These are phyloP conservation scores for Brasilioporus rufonigricans DNA, from an alignment of 768 basidiomycete genomes.

Conservation along the genomic window DNA sequence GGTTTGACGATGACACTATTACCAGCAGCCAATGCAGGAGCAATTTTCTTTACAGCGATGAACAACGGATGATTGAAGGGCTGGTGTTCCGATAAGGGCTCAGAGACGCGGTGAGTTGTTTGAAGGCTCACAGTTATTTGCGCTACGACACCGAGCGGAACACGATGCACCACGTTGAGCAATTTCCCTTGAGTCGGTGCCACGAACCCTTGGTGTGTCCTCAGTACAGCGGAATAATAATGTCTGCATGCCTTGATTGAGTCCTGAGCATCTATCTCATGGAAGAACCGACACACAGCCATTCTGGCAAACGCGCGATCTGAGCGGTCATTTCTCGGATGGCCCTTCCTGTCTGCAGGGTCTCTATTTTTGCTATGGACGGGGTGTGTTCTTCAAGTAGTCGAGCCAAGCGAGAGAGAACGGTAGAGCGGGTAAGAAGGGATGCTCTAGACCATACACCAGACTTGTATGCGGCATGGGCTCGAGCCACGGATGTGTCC, in stretches of 20 bases:
- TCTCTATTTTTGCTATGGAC: slow-evolving; percentile 63
- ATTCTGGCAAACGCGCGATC: slow-evolving; percentile 75
- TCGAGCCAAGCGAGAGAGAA: slow-evolving; percentile 64
- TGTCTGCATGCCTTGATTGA: slow-evolving; percentile 42
- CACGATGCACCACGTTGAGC: slow-evolving; percentile 74
- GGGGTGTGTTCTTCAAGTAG: slow-evolving; percentile 55
- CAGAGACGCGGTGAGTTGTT: background rate
- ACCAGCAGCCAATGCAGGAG: slow-evolving; percentile 80
- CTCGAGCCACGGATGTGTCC: slow-evolving; percentile 46
- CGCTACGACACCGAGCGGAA: slow-evolving; percentile 85
- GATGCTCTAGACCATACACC: slow-evolving; percentile 73
- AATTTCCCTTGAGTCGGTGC: slow-evolving; percentile 79
- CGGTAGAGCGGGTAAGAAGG: slow-evolving; percentile 55
- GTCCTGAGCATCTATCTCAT: background rate
- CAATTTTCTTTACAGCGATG: slow-evolving; percentile 87
- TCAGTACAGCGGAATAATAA: slow-evolving; percentile 72
- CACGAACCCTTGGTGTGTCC: slow-evolving; percentile 66
- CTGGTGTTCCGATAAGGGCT: slow-evolving; percentile 34
- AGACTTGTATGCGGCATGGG: slow-evolving; percentile 58
- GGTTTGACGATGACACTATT: slow-evolving; percentile 84
- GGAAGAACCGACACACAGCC: slow-evolving; percentile 57
- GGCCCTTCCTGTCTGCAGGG: slow-evolving; percentile 75
- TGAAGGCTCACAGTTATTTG: slow-evolving; percentile 67
- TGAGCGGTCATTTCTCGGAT: slow-evolving; percentile 84
- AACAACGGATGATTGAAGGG: slow-evolving; percentile 90